These are phyloP conservation scores for Zelonia costaricensis DNA, from an alignment of 208 protist genomes.

Conservation along the genomic window DNA sequence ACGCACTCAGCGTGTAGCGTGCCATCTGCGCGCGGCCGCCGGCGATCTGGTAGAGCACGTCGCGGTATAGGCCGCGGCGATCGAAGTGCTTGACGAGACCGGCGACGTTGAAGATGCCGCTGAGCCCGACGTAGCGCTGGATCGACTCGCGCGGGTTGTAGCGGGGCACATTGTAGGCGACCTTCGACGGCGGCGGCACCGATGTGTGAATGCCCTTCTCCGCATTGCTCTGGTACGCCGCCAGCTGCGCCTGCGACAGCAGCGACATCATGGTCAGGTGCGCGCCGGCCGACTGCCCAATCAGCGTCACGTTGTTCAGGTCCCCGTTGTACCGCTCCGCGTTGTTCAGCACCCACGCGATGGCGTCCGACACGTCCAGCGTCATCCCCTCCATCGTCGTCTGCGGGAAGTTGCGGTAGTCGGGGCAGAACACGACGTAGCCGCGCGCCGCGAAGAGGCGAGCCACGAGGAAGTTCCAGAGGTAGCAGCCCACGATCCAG, in stretches of 20 bases:
- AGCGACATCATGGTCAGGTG: conserved; percentile 89
- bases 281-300: conserved; percentile 83
- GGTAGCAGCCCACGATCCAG: conserved; percentile 78
- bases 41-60: conserved; percentile 64
- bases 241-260: conserved; percentile 78
- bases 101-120: conserved; percentile 80
- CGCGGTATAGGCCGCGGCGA: conserved; percentile 53
- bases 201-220: conserved; percentile 27
- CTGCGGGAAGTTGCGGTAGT: conserved; percentile 94
- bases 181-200: conserved; percentile 41
- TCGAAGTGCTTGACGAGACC: conserved; percentile 63
- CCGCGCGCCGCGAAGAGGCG: conserved; percentile 70
- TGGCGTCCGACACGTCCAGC: conserved; percentile 84
- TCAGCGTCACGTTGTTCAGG: conserved; percentile 70
- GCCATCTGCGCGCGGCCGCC: conserved; percentile 45
- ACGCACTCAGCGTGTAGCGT: conserved; percentile 54
- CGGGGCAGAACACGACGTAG: conserved; percentile 89
- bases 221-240: conserved; percentile 45
- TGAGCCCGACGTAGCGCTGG: conserved; percentile 79
- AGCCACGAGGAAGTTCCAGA: conserved; percentile 73
- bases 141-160: conserved; percentile 88
- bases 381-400: conserved; percentile 91
- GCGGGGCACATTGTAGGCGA: conserved; percentile 80
- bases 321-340: conserved; percentile 88
- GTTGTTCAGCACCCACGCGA: conserved; percentile 86